Percentiles rank a stretch among this genome's conserved stretches.
These are phyloP conservation scores for Lachancea waltii DNA, from an alignment of 805 yeast genomes.

Conservation along the genomic window DNA sequence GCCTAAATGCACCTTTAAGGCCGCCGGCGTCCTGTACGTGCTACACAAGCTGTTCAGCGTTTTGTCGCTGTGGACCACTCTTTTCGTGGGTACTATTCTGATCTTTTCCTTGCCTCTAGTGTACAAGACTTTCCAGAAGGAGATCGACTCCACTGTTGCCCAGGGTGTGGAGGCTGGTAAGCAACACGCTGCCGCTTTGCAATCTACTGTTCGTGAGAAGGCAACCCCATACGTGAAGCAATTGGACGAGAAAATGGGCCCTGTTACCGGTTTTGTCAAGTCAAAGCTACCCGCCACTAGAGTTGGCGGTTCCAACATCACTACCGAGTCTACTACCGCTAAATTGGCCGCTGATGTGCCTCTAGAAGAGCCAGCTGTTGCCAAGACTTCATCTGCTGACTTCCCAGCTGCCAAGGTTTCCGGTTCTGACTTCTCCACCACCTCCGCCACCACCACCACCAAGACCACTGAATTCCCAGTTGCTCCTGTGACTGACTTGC, in stretches of 20 bases:
- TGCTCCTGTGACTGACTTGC: conserved; percentile 35
- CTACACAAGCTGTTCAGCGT: conserved; percentile 67
- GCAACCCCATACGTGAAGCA: conserved; percentile 53
- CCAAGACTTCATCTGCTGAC: conserved; percentile 21
- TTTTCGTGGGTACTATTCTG: conserved; percentile 48
- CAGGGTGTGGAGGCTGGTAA: conserved; percentile 41
- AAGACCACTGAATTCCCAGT: conserved; percentile 35
- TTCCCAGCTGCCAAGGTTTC: conserved; percentile 31
- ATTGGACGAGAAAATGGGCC: conserved; percentile 56
- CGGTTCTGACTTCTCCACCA: conserved; percentile 13
- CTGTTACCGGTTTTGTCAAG: conserved; percentile 54
- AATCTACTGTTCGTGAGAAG: conserved; percentile 47
- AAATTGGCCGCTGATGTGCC: conserved; percentile 26
- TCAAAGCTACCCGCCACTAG: conserved; percentile 39
- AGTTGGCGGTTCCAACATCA: conserved; percentile 69
- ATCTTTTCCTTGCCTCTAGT: conserved; percentile 72
- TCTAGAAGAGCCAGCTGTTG: conserved; percentile 13
- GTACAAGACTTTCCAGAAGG: conserved; percentile 67
- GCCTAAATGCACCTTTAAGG: conserved; percentile 64
- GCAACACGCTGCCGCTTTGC: conserved; percentile 42
- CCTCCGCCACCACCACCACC: not conserved
- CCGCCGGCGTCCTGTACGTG: conserved; percentile 59
- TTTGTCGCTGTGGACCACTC: conserved; percentile 65
- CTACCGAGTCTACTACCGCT: conserved; percentile 23
- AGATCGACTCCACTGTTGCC: conserved; percentile 62